phyloP scores from a whole-genome alignment of 306 rosid species.

The Casuarina glauca region DNA sequence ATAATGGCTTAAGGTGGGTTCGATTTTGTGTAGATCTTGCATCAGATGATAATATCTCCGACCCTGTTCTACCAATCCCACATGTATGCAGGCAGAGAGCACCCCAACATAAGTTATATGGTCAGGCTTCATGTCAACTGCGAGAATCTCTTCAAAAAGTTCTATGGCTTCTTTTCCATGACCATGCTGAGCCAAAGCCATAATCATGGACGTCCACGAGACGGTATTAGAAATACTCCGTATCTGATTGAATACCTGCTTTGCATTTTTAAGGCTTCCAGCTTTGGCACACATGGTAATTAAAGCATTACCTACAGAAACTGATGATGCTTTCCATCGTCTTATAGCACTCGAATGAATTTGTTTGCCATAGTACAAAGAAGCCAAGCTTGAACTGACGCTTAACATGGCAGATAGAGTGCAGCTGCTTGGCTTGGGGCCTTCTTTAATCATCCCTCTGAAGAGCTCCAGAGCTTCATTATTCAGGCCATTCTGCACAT shows the following conservation, averaged over 20 bases:
- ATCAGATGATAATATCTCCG: constrained; percentile 59
- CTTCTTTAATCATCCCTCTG: constrained; percentile 61
- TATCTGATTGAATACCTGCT: constrained; percentile 54
- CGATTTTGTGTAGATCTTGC: constrained; percentile 65
- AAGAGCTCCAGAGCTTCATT: constrained; percentile 68
- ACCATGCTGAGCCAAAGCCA: constrained; percentile 86
- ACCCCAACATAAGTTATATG: constrained; percentile 86
- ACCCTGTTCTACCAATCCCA: constrained; percentile 76
- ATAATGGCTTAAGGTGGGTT: constrained; percentile 74
- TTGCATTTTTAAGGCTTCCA: constrained; percentile 69
- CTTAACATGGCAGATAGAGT: constrained; percentile 75
- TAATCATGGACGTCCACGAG: constrained; percentile 89
- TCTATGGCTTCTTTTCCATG: constrained; percentile 78
- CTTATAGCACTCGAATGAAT: constrained; percentile 70
- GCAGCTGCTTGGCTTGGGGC: constrained; percentile 73
- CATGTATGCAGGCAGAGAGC: constrained; percentile 81
- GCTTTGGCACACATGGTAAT: constrained; percentile 82
- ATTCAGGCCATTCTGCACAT: constrained; percentile 63
- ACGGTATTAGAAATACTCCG: constrained; percentile 44
- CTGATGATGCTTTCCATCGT: constrained; percentile 54
- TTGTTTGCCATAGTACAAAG: constrained; percentile 79
- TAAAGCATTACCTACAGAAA: constrained; percentile 80
- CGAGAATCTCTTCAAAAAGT: constrained; percentile 77
- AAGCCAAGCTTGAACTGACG: constrained; percentile 68
- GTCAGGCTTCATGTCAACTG: constrained; percentile 64